phyloP scores from a whole-genome alignment of 1,139 yeast species.

The Candida sanyaensis region DNA sequence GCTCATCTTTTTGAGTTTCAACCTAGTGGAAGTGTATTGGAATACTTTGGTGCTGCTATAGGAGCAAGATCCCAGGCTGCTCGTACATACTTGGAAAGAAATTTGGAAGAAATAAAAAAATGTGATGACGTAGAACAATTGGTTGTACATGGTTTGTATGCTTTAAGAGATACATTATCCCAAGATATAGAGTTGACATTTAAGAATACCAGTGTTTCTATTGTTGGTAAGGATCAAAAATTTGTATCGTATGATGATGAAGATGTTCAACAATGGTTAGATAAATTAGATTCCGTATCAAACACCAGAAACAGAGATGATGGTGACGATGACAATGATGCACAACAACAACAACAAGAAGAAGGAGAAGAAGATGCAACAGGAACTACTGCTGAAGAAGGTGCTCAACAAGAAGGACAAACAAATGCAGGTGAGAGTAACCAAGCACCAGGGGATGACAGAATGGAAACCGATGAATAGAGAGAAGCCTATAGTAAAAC shows the following conservation, averaged over 20 bases:
- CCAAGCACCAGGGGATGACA: constrained; percentile 19
- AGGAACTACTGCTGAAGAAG: not conserved
- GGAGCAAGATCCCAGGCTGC: constrained; percentile 99
- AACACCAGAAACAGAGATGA: constrained; percentile 50
- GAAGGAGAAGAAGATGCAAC: constrained; percentile 19
- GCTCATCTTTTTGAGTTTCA: constrained; percentile 94
- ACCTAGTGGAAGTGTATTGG: constrained; percentile 93
- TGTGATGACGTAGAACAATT: constrained; percentile 68
- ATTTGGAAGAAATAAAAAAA: constrained; percentile 63
- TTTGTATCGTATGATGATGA: constrained; percentile 87
- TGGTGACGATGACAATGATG: constrained; percentile 40
- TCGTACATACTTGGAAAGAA: constrained; percentile 89
- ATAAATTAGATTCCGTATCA: constrained; percentile 61
- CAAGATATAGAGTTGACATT: constrained; percentile 90
- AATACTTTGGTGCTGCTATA: constrained; percentile 90
- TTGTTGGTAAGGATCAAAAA: constrained; percentile 78
- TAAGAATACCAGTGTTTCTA: constrained; percentile 85
- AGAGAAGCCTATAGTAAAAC: not conserved
- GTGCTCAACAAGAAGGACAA: constrained; percentile 5
- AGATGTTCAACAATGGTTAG: constrained; percentile 78
- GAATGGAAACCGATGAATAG: constrained; percentile 59
- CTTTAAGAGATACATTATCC: constrained; percentile 89
- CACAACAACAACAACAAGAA: constrained; percentile 27
- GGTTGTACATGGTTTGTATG: constrained; percentile 84
- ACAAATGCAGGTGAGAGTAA: constrained; percentile 18